Evolutionary conservation across 768 basidiomycete genomes (phyloP).

Genomic region (Sutorius australiensis): DNA sequence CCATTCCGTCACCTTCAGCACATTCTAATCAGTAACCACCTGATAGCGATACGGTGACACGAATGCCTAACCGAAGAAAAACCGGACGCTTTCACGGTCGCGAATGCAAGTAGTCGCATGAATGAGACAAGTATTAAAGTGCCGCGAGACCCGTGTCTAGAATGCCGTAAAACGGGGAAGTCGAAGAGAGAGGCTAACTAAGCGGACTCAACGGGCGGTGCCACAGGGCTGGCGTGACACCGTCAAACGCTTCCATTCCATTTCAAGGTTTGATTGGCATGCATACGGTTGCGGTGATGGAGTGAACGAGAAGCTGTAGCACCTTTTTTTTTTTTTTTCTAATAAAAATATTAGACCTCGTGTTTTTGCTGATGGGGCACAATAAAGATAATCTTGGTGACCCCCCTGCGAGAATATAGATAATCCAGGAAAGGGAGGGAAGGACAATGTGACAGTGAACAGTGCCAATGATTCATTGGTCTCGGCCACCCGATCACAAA

Average conservation of each 20-base stretch:
- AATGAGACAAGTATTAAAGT: background rate
- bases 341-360: no score
- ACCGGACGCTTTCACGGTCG: background rate
- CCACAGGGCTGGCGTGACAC: background rate
- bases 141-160: background rate
- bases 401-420: background rate
- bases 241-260: constrained; percentile 22
- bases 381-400: background rate
- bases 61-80: background rate
- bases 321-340: no score
- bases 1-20: constrained; percentile 6
- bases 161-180: background rate
- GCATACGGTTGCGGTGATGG: constrained; percentile 17
- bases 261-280: constrained; percentile 25
- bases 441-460: background rate
- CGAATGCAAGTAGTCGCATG: background rate
- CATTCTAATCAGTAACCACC: constrained; percentile 4
- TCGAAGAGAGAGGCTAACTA: background rate
- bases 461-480: background rate
- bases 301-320: constrained; percentile 4
- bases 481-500: background rate
- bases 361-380: constrained; percentile 9
- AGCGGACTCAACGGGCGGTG: background rate
- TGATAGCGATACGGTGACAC: constrained; percentile 11
- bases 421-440: background rate